These are phyloP conservation scores for Seiridium cupressi DNA, from an alignment of 2,329 filamentous ascomycete genomes.

Conservation along the genomic window DNA sequence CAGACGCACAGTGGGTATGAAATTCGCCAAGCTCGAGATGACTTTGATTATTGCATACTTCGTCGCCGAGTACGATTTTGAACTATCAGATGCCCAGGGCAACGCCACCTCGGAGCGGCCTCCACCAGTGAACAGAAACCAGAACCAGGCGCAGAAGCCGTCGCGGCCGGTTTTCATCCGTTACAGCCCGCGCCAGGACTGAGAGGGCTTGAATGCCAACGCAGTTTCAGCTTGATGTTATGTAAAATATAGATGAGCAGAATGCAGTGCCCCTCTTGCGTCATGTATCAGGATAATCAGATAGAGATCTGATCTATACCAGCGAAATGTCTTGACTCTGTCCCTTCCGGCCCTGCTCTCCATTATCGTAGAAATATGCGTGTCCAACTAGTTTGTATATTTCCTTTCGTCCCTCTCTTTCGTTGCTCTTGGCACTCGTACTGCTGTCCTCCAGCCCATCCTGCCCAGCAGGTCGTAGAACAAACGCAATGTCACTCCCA, in stretches of 20 bases:
- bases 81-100: constrained; percentile 35
- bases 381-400: not conserved
- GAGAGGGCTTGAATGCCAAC: not conserved
- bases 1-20: constrained; percentile 26
- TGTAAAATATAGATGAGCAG: too few species aligned
- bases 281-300: too few species aligned
- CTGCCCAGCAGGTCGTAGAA: not conserved
- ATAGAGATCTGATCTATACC: not conserved
- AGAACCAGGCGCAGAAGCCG: constrained; percentile 38
- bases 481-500: not conserved
- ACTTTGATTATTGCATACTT: constrained; percentile 47
- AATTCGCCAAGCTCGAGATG: constrained; percentile 48
- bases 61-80: constrained; percentile 41
- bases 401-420: not conserved
- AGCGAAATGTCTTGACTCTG: not conserved
- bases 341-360: not conserved
- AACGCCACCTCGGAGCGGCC: constrained; percentile 23
- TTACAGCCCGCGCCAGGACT: not conserved
- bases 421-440: too few species aligned
- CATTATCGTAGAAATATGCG: not conserved
- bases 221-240: not conserved
- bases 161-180: constrained; percentile 20
- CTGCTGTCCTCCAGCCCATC: not conserved
- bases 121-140: constrained; percentile 32
- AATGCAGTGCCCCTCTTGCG: too few species aligned